Percentiles rank a stretch among this genome's conserved stretches.
These are phyloP conservation scores for Paramecium tetraurelia DNA, from an alignment of 73 alveolate genomes.

Conservation along the genomic window DNA sequence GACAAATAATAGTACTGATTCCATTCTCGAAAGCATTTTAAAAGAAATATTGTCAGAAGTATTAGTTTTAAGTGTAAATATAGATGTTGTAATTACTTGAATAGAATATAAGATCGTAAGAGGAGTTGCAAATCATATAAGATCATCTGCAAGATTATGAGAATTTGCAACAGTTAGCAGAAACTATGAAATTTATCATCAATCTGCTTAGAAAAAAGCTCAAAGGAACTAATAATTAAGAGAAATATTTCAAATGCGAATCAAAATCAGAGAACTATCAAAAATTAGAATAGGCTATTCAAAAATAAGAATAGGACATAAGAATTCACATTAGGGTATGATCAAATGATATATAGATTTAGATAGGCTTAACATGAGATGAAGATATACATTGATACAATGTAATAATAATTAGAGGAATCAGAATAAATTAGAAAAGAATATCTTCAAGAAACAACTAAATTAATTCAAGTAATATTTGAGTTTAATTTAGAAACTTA, in stretches of 20 bases:
- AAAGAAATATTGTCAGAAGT: not conserved
- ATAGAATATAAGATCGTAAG: not conserved
- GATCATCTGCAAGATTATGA: not conserved
- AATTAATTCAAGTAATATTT: not conserved
- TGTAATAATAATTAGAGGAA: conserved; percentile 23
- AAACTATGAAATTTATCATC: not conserved
- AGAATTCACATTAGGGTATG: conserved; percentile 17
- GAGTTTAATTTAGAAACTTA: not conserved
- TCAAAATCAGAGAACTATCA: not conserved
- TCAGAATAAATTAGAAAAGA: conserved; percentile 8
- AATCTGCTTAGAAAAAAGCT: not conserved
- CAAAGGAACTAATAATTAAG: not conserved
- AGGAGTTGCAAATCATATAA: not conserved
- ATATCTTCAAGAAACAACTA: not conserved
- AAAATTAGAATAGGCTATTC: not conserved
- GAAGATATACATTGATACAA: not conserved
- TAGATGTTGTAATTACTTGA: not conserved
- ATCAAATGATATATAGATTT: not conserved
- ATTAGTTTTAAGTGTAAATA: not conserved
- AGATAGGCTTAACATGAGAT: conserved; percentile 3
- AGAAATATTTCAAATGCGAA: conserved; percentile 23
- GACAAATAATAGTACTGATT: not conserved
- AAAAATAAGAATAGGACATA: conserved; percentile 18
- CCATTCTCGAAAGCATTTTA: not conserved
- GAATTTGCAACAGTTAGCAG: not conserved